These are phyloP conservation scores for Brachypodium distachyon DNA, from an alignment of 202 grass and related monocot genomes.

Conservation along the genomic window DNA sequence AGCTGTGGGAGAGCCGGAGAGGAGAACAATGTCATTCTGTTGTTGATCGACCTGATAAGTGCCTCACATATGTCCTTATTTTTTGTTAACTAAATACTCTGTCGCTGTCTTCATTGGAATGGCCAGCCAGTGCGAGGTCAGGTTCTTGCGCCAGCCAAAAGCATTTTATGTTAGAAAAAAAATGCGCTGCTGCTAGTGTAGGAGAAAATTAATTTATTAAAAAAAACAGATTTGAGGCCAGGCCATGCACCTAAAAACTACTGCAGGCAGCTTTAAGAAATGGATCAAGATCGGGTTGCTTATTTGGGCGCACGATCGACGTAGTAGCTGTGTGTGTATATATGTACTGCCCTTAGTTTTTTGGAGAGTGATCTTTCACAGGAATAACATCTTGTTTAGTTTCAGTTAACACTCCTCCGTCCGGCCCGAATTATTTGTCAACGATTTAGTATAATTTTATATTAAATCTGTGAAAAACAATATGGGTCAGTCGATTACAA, in stretches of 20 bases:
- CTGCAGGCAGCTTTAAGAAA: constrained; percentile 17
- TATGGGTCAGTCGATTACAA: no score
- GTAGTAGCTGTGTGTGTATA: no score
- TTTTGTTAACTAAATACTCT: not conserved
- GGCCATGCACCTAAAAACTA: not conserved
- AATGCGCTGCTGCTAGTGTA: no score
- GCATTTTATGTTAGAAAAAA: no score
- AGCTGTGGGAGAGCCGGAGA: not conserved
- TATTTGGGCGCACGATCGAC: constrained; percentile 25
- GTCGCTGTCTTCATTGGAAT: not conserved
- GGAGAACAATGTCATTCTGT: not conserved
- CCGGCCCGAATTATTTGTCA: no score
- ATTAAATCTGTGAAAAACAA: no score
- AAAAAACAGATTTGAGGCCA: not conserved
- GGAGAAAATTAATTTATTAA: no score
- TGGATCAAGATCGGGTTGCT: not conserved
- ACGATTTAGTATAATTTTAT: no score
- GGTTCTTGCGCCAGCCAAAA: not conserved
- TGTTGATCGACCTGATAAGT: no score
- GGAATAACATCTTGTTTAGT: no score
- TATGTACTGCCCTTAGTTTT: not conserved
- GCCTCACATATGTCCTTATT: not conserved
- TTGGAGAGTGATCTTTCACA: no score
- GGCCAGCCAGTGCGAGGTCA: not conserved
- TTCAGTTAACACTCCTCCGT: no score